Evolutionary conservation across 2,329 filamentous ascomycete genomes (phyloP).

Genomic region (Hymenoscyphus linearis): DNA sequence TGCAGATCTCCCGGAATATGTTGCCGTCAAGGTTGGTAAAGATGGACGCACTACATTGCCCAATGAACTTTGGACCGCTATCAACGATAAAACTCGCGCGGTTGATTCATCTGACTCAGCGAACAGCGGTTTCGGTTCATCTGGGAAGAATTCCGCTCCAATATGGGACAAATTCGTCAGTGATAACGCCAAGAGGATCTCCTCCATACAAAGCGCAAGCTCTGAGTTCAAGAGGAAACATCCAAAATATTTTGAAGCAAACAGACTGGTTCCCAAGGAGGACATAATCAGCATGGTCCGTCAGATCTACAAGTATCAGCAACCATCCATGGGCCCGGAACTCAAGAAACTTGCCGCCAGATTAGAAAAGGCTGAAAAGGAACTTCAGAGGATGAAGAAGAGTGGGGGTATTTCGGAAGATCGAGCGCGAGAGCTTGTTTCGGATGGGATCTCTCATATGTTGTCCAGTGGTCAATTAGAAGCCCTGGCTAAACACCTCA

Average conservation of each 20-base stretch:
- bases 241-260: constrained; percentile 19
- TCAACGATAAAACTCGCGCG: constrained; percentile 50
- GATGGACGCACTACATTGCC: constrained; percentile 50
- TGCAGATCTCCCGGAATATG: constrained; percentile 39
- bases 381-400: constrained; percentile 13
- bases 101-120: constrained; percentile 8
- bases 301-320: constrained; percentile 58
- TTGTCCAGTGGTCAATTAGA: constrained; percentile 24
- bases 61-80: constrained; percentile 60
- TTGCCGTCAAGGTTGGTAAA: constrained; percentile 49
- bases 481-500: constrained; percentile 24
- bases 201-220: constrained; percentile 5
- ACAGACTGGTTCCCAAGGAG: constrained; percentile 18
- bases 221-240: constrained; percentile 19
- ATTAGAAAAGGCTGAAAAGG: constrained; percentile 12
- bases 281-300: constrained; percentile 87
- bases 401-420: constrained; percentile 6
- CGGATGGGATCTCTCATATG: constrained; percentile 14
- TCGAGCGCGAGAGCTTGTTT: constrained; percentile 19
- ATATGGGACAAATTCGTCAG: constrained; percentile 16
- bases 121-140: constrained; percentile 4
- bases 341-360: constrained; percentile 15
- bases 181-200: constrained; percentile 14
- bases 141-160: constrained; percentile 10
- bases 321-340: constrained; percentile 14